Evolutionary conservation across 2,329 filamentous ascomycete species (phyloP).

Genomic region (Cercospora beticola): DNA sequence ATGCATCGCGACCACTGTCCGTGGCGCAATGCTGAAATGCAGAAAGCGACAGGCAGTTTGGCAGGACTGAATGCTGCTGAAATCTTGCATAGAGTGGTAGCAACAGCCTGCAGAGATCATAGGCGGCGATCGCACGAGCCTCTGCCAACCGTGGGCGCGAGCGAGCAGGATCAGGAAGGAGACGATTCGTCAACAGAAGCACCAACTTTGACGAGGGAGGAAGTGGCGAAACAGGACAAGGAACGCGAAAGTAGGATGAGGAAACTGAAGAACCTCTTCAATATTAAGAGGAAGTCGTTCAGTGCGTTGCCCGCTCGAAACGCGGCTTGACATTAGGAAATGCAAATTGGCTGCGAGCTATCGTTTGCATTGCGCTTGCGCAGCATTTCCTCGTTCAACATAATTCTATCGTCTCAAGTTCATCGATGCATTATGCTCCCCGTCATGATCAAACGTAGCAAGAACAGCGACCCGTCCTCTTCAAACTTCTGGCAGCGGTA

Average conservation of each 20-base stretch:
- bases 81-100: slow-evolving; percentile 36
- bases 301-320: slow-evolving; percentile 12
- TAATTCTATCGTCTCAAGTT: not conserved
- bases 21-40: slow-evolving; percentile 38
- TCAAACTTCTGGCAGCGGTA: slow-evolving; percentile 57
- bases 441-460: not conserved
- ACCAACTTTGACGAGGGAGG: slow-evolving; percentile 28
- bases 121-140: slow-evolving; percentile 30
- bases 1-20: slow-evolving; percentile 42
- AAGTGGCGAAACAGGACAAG: slow-evolving; percentile 36
- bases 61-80: slow-evolving; percentile 35
- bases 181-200: slow-evolving; percentile 4
- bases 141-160: slow-evolving; percentile 3
- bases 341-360: not conserved
- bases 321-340: slow-evolving; percentile 1
- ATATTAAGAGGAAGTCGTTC: slow-evolving; percentile 33
- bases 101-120: slow-evolving; percentile 36
- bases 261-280: slow-evolving; percentile 39
- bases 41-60: slow-evolving; percentile 37
- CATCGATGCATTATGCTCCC: not conserved
- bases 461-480: not conserved
- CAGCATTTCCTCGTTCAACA: not conserved
- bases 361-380: not conserved
- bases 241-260: slow-evolving; percentile 37
- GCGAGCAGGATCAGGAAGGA: slow-evolving; percentile 10